A percentile compares a stretch with the other conserved stretches of the same genome.
Evolutionary conservation across 164 flowering plant species (phyloP).

Genomic region (Kingdonia uniflora): DNA sequence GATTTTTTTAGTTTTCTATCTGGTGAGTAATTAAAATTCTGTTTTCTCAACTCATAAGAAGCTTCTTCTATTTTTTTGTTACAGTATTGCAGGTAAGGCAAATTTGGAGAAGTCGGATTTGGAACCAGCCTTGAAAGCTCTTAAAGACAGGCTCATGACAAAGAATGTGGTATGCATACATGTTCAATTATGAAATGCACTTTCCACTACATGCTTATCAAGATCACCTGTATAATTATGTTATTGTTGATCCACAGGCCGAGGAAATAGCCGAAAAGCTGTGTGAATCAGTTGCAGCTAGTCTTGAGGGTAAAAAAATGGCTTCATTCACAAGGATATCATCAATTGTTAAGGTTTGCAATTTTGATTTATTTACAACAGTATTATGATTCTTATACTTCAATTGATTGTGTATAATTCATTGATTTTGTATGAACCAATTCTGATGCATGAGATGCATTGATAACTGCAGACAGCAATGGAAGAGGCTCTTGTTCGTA

Average conservation of each 20-base stretch:
- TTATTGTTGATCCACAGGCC: conserved; percentile 33
- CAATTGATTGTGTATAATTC: not conserved
- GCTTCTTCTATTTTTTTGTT: conserved; percentile 7
- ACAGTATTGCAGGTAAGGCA: conserved; percentile 92
- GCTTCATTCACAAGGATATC: conserved; percentile 90
- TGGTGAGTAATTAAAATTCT: too few relatives aligned
- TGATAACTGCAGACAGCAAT: conserved; percentile 64
- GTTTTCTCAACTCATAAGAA: not conserved
- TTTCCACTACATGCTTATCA: too few relatives aligned
- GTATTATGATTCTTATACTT: too few relatives aligned
- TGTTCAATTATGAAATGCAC: too few relatives aligned
- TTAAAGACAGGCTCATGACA: conserved; percentile 94
- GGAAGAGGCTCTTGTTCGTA: conserved; percentile 97
- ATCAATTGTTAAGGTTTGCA: conserved; percentile 72
- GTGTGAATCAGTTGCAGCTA: conserved; percentile 89
- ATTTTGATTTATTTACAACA: too few relatives aligned
- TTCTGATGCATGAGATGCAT: not conserved
- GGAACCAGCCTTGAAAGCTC: conserved; percentile 91
- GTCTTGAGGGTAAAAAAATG: conserved; percentile 87
- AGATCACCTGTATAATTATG: not conserved
- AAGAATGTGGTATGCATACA: conserved; percentile 88
- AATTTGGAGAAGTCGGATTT: conserved; percentile 81
- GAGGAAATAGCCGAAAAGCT: conserved; percentile 97
- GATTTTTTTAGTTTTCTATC: too few relatives aligned
- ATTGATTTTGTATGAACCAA: not conserved